Base-by-base conservation (phyloP, 2,329 filamentous ascomycete genomes). In the Phaeomoniella chlamydospora region DNA sequence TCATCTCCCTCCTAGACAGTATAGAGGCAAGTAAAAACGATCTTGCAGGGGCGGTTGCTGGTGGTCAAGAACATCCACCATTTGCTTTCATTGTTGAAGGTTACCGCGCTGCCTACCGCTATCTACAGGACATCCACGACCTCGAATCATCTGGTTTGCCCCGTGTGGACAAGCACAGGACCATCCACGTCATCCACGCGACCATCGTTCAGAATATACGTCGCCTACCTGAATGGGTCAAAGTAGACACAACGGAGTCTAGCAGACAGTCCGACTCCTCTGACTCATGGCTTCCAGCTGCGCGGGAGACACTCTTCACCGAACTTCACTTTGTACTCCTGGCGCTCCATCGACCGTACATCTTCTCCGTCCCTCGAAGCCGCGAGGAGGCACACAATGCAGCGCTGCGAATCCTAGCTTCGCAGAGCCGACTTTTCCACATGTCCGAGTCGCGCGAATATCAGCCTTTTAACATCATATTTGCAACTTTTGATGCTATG, bases 401-500 rank as follows among this genome's bases (percentile, higher is more conserved):
- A 19, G 41, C 41, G 15, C 34, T 43, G 15, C 18, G 22, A 31
- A 43, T 47, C 41, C 38, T 42, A 17, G 18, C 14, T 22, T 33
- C 39, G 12, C 45, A 47, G 17, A 39, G 41, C 18, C 39, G 42
- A 37, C 34, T 47, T 6, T 43, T 46, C 29, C 5, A 38, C 12
- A 15, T 37, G 22, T 37, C 35, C 19, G 33, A 46, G 29, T 39
- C 35, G n/a, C 35, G 33, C 15, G 39, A 45, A 5, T 33, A 38
- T 32, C 44, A 41, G 16, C 38, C 45, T 5, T 46, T 47, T 13
- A 47, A 43, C 31, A 33, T 37, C 4, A 39, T 47, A 15, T 47
- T 44, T 29, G 40, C 45, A 12, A 43, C 42, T 19, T 46, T 47
- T 15, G 43, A 47, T 37, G 43, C 45, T 3, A 39, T 45, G 35